phyloP scores from a whole-genome alignment of 495 filamentous ascomycete species.

The Podospora comata region DNA sequence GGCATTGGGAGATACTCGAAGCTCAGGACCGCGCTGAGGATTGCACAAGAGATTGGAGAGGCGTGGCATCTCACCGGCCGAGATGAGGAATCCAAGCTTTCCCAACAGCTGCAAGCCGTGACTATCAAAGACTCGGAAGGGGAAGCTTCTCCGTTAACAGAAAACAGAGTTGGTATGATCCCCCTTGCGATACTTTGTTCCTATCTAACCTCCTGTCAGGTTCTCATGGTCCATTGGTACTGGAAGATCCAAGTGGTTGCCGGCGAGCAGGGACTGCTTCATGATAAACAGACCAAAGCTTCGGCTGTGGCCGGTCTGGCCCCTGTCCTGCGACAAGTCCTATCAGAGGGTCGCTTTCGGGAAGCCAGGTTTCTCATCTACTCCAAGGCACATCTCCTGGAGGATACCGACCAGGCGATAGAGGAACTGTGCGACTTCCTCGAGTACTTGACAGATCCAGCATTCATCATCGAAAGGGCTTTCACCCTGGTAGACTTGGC shows the following conservation, averaged over 20 bases:
- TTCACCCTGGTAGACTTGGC: background rate
- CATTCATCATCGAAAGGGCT: background rate
- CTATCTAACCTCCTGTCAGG: background rate
- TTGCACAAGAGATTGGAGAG: background rate
- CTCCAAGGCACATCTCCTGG: background rate
- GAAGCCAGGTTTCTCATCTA: background rate
- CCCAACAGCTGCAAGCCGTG: too few species aligned
- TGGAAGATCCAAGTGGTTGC: background rate
- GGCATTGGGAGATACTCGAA: background rate
- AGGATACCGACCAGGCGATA: background rate
- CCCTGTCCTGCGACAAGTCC: background rate
- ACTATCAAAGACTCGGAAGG: too few species aligned
- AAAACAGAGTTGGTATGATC: background rate
- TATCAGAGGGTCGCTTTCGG: background rate
- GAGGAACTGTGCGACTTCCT: background rate
- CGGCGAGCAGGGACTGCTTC: background rate
- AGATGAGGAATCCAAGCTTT: background rate
- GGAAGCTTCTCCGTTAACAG: background rate
- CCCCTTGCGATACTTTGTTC: background rate
- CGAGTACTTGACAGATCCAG: background rate
- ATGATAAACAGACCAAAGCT: background rate
- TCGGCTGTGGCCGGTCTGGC: background rate
- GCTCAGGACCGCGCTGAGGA: background rate
- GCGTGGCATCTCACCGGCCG: background rate
- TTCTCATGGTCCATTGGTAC: background rate